Percentiles rank a stretch among this genome's conserved stretches.
Evolutionary conservation across 352 stramenopile species (phyloP).

Genomic region (Globisporangium takayamanum): DNA sequence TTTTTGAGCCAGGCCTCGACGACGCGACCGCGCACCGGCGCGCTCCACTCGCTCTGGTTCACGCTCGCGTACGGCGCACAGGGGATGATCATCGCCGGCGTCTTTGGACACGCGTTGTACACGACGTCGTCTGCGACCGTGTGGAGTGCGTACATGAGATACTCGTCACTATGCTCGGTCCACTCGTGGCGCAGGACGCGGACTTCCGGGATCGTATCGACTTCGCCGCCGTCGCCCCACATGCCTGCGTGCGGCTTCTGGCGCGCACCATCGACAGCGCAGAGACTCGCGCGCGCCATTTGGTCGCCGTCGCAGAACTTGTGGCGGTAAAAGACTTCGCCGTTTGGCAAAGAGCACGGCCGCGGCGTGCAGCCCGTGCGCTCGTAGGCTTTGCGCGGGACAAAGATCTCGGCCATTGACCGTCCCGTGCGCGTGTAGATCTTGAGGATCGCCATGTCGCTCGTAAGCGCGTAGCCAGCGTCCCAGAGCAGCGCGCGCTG

Average conservation of each 20-base stretch:
- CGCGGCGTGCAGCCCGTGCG: conserved; percentile 37
- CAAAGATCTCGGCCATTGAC: conserved; percentile 62
- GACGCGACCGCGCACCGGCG: conserved; percentile 26
- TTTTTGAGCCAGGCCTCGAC: conserved; percentile 45
- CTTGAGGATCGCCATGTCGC: conserved; percentile 22
- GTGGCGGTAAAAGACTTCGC: conserved; percentile 32
- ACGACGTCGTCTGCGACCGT: conserved; percentile 33
- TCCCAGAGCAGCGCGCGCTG: conserved; percentile 70
- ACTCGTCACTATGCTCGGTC: conserved; percentile 16
- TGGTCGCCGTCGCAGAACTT: conserved; percentile 35
- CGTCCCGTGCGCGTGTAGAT: conserved; percentile 61
- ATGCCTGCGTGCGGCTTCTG: conserved; percentile 32
- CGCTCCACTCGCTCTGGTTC: conserved; percentile 34
- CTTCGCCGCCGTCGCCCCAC: conserved; percentile 55
- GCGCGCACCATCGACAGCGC: conserved; percentile 36
- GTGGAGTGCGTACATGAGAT: conserved; percentile 58
- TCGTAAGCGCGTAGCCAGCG: conserved; percentile 46
- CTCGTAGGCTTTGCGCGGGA: conserved; percentile 47
- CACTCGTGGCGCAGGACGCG: conserved; percentile 50
- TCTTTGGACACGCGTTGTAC: conserved; percentile 40
- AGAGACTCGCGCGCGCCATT: conserved; percentile 40
- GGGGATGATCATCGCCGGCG: conserved; percentile 51
- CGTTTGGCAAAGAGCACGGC: conserved; percentile 18
- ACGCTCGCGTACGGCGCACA: conserved; percentile 34
- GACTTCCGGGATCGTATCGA: conserved; percentile 40